Evolutionary conservation across 1,139 yeast genomes (phyloP), one percentile per base, ranked within the genome.

Genomic region (Yamadazyma mexicana): DNA sequence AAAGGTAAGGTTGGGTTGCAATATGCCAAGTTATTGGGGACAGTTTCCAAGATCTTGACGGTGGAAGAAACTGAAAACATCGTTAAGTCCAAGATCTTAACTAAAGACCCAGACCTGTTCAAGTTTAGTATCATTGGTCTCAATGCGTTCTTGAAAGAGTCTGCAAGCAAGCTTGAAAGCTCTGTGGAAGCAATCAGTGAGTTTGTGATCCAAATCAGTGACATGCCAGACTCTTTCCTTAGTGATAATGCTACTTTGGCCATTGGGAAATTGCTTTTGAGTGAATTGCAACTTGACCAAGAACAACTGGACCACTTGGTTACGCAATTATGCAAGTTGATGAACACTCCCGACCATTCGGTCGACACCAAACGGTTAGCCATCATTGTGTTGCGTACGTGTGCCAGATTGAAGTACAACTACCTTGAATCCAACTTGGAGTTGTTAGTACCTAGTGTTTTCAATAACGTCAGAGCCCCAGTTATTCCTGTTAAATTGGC

Each of bases 401-500:
- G 86, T 26, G 81, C 91, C 2, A 75, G 94, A 54, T 66, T 67
- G 51, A 77, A 82, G 47, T 77, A 72, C 47, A 73, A 58, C 12
- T 59, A 75, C 22, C 62, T 85, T 34, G 62, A 65, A 40, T 79
- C 83, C 9, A 69, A 75, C 52, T 67, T 81, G 47, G 81, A 82
- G 50, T 44, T 66, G 1, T 52, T 92, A 40, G 88, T 77, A 7
- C 87, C 95, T 12, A 73, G 87, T 17, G 81, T 89, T 2, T 92
- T 92, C 58, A 69, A 83, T 0, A 83, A 95, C 58, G 85, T 92
- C 33, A 77, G 98, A 50, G 96, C 91, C 53, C 75, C 82, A 12
- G 70, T 87, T 34, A 87, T 92, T 53, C 98, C 98, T 3, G 84
- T 92, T 51, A 89, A 89, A 56, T 73, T 92, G 47, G 97, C 98